Evolutionary conservation across 2,329 filamentous ascomycete species (phyloP).

Genomic region (Xylaria sp.): DNA sequence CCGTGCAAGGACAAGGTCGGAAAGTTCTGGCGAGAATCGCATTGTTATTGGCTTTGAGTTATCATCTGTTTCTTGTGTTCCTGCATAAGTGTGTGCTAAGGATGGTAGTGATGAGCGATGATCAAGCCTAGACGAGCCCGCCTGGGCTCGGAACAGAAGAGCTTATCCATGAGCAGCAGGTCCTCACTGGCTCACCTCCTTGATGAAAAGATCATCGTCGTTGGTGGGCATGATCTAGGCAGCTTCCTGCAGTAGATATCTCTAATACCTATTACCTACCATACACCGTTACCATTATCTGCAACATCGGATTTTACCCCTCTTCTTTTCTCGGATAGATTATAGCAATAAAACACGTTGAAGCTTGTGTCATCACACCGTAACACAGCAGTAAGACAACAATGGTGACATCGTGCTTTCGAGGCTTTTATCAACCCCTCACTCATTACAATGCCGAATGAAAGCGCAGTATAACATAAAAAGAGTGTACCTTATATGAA

Average conservation of each 20-base stretch:
- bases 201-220: background rate
- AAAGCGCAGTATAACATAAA: no score
- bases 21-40: background rate
- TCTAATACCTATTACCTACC: no score
- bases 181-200: background rate
- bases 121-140: background rate
- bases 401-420: background rate
- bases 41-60: conserved; percentile 19
- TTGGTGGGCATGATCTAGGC: background rate
- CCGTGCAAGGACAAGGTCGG: conserved; percentile 5
- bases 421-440: no score
- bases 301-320: background rate
- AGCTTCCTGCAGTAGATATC: no score
- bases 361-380: background rate
- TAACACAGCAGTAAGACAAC: background rate
- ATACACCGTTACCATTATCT: no score
- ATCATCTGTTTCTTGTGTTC: conserved; percentile 20
- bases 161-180: conserved; percentile 27
- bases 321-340: background rate
- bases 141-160: background rate
- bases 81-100: conserved; percentile 27
- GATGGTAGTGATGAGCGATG: background rate
- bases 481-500: no score
- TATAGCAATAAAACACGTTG: background rate
- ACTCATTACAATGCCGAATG: no score